phyloP scores from a whole-genome alignment of 257 asterid genomes.

The Petunia axillaris region DNA sequence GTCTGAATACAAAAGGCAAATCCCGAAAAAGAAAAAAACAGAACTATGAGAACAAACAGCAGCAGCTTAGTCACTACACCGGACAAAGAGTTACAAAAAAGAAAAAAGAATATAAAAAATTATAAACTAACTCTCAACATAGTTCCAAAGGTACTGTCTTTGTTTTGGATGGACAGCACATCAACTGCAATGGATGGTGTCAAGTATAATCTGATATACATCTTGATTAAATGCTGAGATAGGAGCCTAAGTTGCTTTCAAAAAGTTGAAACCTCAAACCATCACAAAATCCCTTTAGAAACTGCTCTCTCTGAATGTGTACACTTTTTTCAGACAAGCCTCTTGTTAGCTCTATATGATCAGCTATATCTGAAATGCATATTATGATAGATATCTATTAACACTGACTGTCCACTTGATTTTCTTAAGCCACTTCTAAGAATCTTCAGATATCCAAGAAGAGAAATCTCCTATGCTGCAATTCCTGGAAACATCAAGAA shows the following conservation, averaged over 20 bases:
- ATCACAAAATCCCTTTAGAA: constrained; percentile 19
- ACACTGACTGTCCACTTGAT: constrained; percentile 45
- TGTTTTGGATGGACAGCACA: constrained; percentile 52
- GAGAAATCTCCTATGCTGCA: constrained; percentile 66
- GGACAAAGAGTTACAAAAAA: constrained; percentile 29
- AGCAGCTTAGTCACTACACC: constrained; percentile 53
- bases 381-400: constrained; percentile 49
- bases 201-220: constrained; percentile 66
- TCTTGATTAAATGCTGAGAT: constrained; percentile 58
- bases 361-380: constrained; percentile 38
- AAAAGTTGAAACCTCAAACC: constrained; percentile 10
- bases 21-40: constrained; percentile 40
- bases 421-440: constrained; percentile 49
- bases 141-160: constrained; percentile 45
- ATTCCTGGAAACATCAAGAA: constrained; percentile 52
- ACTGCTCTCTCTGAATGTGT: constrained; percentile 34
- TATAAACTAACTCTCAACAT: constrained; percentile 45
- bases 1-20: constrained; percentile 54
- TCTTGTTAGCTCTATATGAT: constrained; percentile 56
- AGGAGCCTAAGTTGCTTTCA: constrained; percentile 49
- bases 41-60: constrained; percentile 34
- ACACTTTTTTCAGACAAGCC: constrained; percentile 38
- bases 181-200: constrained; percentile 51
- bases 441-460: constrained; percentile 47
- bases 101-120: constrained; percentile 42